Evolutionary conservation across 352 stramenopile genomes (phyloP), one percentile per base, ranked within the genome.

Genomic region (Phytopythium mirpurense): DNA sequence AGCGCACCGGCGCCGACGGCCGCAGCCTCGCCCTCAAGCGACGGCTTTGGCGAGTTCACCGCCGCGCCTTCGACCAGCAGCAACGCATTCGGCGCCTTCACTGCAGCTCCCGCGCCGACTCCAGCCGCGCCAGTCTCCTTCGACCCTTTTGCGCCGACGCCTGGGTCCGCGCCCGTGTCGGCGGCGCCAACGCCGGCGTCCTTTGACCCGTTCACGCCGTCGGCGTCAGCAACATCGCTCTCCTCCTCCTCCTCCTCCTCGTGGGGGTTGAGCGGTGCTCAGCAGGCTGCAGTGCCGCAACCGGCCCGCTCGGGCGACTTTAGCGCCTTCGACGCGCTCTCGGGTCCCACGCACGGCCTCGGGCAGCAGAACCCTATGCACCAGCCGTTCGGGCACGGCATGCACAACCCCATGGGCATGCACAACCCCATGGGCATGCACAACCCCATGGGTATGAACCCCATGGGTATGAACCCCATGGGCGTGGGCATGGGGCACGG

Each of bases 311-410:
- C 63, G 9, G 63, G 61, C 36, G 80, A 88, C 56, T 90, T 88
- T 40, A 83, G 64, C 35, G 79, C 70, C 5, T 90, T 90, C 27
- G 79, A 90, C 44, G 59, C 59, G 38, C 56, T 90, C 26, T 55
- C 67, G 16, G 57, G 54, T 7, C 70, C 74, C 46, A 50, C 67
- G n/a, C 62, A 65, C 27, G 59, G 50, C 16, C 32, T 36, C 19
- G n/a, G n/a, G n/a, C 38, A 44, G 38, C 34, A 18, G 34, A 9
- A 8, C 10, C 18, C 32, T 8, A 19, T n/a, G 27, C n/a, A 60
- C 38, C 58, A 66, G 12, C 47, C 59, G 23, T 68, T 79, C 61
- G 57, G 65, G 16, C 57, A 67, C 42, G 55, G 45, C 23, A 58
- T 67, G 45, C 54, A 52, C 27, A 64, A 54, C 49, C 67, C 70